Evolutionary conservation across 257 asterid genomes (phyloP).

Genomic region (Fraxinus cuspidata): DNA sequence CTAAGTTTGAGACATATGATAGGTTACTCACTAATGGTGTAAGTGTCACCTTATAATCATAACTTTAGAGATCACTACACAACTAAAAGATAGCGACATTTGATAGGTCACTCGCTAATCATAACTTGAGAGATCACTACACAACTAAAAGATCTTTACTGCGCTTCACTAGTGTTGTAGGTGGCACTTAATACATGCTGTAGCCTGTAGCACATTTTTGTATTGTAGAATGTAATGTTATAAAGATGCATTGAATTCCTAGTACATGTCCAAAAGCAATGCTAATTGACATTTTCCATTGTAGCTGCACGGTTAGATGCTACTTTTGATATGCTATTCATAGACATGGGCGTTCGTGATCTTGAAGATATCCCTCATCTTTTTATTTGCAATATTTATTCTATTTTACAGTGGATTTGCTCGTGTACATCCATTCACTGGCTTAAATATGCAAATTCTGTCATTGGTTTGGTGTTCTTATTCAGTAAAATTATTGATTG

Average conservation of each 20-base stretch:
- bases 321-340: neutral
- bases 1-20: slow-evolving; percentile 19
- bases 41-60: slow-evolving; percentile 1
- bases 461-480: neutral
- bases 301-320: neutral
- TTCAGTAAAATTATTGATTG: neutral
- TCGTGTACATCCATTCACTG: neutral
- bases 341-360: neutral
- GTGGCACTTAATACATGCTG: neutral
- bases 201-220: neutral
- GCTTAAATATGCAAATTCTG: neutral
- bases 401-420: neutral
- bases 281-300: neutral
- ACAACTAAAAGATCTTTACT: neutral
- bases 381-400: neutral
- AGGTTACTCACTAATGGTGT: neutral
- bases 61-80: neutral
- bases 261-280: neutral
- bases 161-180: neutral
- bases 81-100: neutral
- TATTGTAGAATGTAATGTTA: neutral
- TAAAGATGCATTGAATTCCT: neutral
- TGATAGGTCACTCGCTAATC: slow-evolving; percentile 7
- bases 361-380: neutral
- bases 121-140: neutral